Evolutionary conservation across 2,329 filamentous ascomycete species (phyloP), one percentile per base, ranked within the genome.

Genomic region (Nothophoma quercina): DNA sequence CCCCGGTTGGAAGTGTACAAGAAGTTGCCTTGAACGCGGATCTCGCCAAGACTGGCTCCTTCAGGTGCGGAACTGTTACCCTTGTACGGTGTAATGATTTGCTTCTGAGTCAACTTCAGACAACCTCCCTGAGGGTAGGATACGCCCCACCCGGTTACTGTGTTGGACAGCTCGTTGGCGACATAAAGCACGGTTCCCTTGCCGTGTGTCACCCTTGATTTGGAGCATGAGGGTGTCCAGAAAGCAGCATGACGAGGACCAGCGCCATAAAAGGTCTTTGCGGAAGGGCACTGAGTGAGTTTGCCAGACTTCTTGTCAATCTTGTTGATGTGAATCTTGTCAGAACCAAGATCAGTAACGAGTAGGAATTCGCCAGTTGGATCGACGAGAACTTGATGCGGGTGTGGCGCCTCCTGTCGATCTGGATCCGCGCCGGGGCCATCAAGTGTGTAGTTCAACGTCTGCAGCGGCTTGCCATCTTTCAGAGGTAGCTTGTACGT

Each of bases 321-420:
- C 64, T 73, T 73, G 73, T 82, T 83, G 62, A 85, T 77, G 53
- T 81, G 81, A 47, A 84, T 74, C 21, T 81, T 64, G 61, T 85
- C 83, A 6, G 81, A 79, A 32, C 83, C 83, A 4, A 85, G 76
- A 57, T 85, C 83, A 1, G 80, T 77, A 12, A 78, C 75, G 1
- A 85, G 68, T 19, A 85, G 60, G 63, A 77, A 85, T 30, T 74
- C 63, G n/a, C 79, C 79, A 0, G 79, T 80, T 1, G 78, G 81
- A 55, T 81, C 83, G 9, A 75, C 69, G 58, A 81, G 75, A 5
- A 77, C 77, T 16, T 80, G 76, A 69, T 85, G 83, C 5, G 82
- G 83, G 59, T 85, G 83, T 8, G 83, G 76, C 6, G 76, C 77
- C 55, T 84, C 79, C 66, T 86, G 83, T 18, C 83, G 79, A 28